Evolutionary conservation across 495 filamentous ascomycete genomes (phyloP), one percentile per base, ranked within the genome.

Genomic region (Hamigera avellanea): DNA sequence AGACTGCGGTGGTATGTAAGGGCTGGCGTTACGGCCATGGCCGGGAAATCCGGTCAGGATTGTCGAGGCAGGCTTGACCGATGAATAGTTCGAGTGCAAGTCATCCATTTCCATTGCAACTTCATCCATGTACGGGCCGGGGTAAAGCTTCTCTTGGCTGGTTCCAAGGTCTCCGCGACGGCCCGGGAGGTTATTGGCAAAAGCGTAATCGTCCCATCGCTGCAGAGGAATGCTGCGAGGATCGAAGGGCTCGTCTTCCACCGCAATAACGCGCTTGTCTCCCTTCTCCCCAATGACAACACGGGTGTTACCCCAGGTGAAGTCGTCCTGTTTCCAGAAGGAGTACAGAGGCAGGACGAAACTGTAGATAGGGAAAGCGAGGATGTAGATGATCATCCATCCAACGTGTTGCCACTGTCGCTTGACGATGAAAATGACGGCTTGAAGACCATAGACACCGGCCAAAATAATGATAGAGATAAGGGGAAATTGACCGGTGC

Each of bases 311-410:
- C 91, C 91, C 91, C 91, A 98, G 6, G 78, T 74, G 68, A 98
- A 98, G 62, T 98, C 85, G 62, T 98, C 91, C 57, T 94, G 86
- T 52, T 93, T 89, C 91, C 91, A 98, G 78, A 98, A 98, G 0
- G 91, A 93, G 66, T 95, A 98, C 46, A 98, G 61, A 0, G 91
- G 91, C 6, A 98, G 73, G 37, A 95, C 52, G 50, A 98, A 87
- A 12, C 79, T 88, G 64, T 87, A 95, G 47, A 98, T 81, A 0
- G 93, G 93, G 69, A 82, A 95, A 1, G 91, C 93, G 6, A 87
- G 46, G 43, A 98, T 70, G 57, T 98, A 98, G 50, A 98, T 96
- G 50, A 96, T 81, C 86, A 98, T 95, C 91, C 91, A 98, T 32
- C 91, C 91, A 28, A 98, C 69, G 51, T 94, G 86, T 56, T 98